These are phyloP conservation scores for Cyberlindnera maclurae DNA, from an alignment of 805 yeast species.

Conservation along the genomic window DNA sequence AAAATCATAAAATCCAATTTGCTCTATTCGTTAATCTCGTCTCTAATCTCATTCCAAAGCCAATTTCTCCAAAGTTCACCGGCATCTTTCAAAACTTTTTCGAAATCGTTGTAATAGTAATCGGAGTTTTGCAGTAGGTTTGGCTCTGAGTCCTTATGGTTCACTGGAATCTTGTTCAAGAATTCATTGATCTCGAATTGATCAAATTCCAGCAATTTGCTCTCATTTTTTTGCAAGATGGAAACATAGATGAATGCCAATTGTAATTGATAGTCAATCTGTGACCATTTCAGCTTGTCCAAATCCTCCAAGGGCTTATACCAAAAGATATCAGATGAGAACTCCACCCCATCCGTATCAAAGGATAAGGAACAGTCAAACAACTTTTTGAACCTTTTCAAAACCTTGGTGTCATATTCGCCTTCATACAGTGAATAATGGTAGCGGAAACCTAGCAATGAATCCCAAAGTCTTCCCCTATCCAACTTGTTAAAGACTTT, in stretches of 20 bases:
- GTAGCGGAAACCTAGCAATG: constrained; percentile 70
- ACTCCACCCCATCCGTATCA: constrained; percentile 1
- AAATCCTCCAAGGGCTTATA: constrained; percentile 14
- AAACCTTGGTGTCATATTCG: constrained; percentile 13
- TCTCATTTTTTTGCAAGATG: constrained; percentile 71
- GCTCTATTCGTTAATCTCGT: constrained; percentile 22
- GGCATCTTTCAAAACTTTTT: constrained; percentile 65
- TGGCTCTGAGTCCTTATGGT: constrained; percentile 14
- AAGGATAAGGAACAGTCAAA: constrained; percentile 6
- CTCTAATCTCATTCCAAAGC: constrained; percentile 57
- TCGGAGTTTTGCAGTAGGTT: constrained; percentile 23
- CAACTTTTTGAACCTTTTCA: constrained; percentile 18
- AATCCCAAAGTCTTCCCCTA: constrained; percentile 87
- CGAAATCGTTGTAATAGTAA: constrained; percentile 54
- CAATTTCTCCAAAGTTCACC: constrained; percentile 87
- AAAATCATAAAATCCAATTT: background rate
- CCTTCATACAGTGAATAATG: constrained; percentile 21
- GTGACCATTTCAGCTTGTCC: constrained; percentile 42
- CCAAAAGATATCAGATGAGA: constrained; percentile 16
- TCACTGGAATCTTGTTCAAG: constrained; percentile 41
- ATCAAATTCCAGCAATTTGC: constrained; percentile 76
- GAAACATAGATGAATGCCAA: constrained; percentile 71
- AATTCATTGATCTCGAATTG: constrained; percentile 83
- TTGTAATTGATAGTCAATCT: constrained; percentile 69
- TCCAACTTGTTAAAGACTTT: constrained; percentile 77